These are phyloP conservation scores for Paramarasmius palmivorus DNA, from an alignment of 1,284 basidiomycete species.

Conservation along the genomic window DNA sequence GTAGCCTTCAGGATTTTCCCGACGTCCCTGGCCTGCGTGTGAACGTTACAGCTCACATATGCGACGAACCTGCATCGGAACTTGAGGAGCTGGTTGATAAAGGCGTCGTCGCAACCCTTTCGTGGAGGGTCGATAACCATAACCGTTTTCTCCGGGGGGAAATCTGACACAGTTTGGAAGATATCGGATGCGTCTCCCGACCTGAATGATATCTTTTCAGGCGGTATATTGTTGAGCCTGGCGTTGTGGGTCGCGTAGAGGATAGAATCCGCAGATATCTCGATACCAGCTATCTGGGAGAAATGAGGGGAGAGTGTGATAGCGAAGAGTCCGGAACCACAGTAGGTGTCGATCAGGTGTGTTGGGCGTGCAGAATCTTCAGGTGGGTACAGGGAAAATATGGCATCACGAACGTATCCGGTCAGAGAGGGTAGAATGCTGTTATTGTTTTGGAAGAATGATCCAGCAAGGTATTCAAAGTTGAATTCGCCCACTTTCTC, in stretches of 20 bases:
- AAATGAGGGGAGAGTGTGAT: constrained; percentile 86
- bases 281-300: constrained; percentile 84
- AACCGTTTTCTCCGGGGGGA: constrained; percentile 69
- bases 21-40: constrained; percentile 83
- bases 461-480: constrained; percentile 88
- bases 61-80: constrained; percentile 77
- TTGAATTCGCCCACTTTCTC: constrained; percentile 82
- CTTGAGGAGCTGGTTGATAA: constrained; percentile 75
- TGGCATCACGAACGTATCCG: constrained; percentile 76
- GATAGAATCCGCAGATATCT: constrained; percentile 81
- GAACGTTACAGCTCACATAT: constrained; percentile 95
- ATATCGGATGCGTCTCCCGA: constrained; percentile 74
- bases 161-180: constrained; percentile 64
- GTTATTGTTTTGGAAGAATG: constrained; percentile 99
- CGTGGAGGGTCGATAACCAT: constrained; percentile 87
- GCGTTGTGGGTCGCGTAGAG: constrained; percentile 82
- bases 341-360: constrained; percentile 91
- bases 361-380: constrained; percentile 45
- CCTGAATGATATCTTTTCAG: constrained; percentile 54
- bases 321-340: constrained; percentile 90
- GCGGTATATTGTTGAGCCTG: constrained; percentile 64
- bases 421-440: constrained; percentile 85
- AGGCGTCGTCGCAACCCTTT: constrained; percentile 86
- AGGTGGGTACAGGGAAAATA: constrained; percentile 46
- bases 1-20: constrained; percentile 65